A percentile compares a stretch with the other conserved stretches of the same genome.
phyloP scores from a whole-genome alignment of 495 filamentous ascomycete species.

The Lindgomyces ingoldianus region DNA sequence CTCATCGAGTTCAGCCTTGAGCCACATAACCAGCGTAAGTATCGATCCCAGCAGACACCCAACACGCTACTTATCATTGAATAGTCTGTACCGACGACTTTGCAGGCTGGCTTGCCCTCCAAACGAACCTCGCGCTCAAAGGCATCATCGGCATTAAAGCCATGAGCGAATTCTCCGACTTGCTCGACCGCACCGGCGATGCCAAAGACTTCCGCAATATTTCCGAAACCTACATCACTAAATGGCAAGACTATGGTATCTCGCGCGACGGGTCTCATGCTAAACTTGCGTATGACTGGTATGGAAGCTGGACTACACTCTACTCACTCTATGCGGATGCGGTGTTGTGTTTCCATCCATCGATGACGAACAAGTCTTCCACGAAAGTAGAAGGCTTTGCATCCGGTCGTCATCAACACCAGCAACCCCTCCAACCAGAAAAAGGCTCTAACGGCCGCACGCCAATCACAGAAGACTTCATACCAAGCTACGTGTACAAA shows the following conservation, averaged over 20 bases:
- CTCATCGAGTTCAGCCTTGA: conserved; percentile 83
- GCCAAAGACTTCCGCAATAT: conserved; percentile 64
- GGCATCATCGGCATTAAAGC: conserved; percentile 93
- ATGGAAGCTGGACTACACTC: conserved; percentile 86
- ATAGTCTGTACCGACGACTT: conserved; percentile 87
- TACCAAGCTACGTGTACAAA: conserved; percentile 47
- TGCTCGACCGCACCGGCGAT: conserved; percentile 68
- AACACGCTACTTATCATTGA: conserved; percentile 2
- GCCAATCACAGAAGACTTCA: conserved; percentile 42
- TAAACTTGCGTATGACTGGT: conserved; percentile 92
- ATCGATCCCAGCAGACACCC: conserved; percentile 20
- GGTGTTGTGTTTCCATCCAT: conserved; percentile 48
- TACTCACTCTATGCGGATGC: conserved; percentile 50
- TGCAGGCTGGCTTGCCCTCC: conserved; percentile 87
- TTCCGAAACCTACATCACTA: conserved; percentile 73
- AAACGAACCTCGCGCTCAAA: conserved; percentile 91
- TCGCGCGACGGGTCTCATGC: conserved; percentile 80
- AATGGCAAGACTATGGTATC: conserved; percentile 81
- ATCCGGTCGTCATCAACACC: conserved; percentile 15
- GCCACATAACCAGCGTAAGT: conserved; percentile 75
- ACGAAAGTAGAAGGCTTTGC: not conserved
- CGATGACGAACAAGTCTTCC: conserved; percentile 22
- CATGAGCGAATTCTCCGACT: conserved; percentile 78
- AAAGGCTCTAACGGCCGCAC: conserved; percentile 25
- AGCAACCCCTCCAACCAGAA: conserved; percentile 30